Base-by-base conservation (phyloP, 176 grass and related monocot species). In the Aegilops longissima region DNA sequence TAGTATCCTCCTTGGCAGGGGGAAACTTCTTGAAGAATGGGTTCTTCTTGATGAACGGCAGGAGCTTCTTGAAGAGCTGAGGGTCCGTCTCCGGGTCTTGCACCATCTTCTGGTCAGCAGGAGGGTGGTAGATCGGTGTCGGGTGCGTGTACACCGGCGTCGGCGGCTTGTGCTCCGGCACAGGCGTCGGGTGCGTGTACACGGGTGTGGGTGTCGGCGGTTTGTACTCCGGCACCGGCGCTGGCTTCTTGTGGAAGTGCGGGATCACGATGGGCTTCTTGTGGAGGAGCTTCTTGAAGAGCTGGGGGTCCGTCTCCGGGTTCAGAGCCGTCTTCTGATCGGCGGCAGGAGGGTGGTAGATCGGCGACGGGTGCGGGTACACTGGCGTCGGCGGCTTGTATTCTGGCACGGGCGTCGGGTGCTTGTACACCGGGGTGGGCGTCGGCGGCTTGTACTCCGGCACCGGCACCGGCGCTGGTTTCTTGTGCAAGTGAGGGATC, bases 21-120 rank as follows among this genome's bases (percentile, higher is more conserved):
- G 17, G 39, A 16, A 58, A 21, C 77, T 80, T 80, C 38, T 66
- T 66, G 44, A 72, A 12, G 66, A 87, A 87, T 2, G 85, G 85
- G 3, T 81, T 81, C 61, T 82, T 87, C 70, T 87, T 87, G 70
- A 87, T 82, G 59, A 87, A 87, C 16, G 86, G 79, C 18, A 87
- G 70, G 10, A 82, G 79, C 31, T 82, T 87, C 86, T 87, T 82
- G 70, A 87, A 76, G 79, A 75, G 73, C 70, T 76, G 40, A 6
- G 86, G 59, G n/a, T 87, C 86, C 1, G 70, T 77, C 79, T 75
- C 40, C 0, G 69, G 21, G 69, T 81, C 75, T 61, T 82, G 70
- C 5, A 11, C 66, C 52, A 20, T 58, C 86, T 82, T 82, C 23
- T 88, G 17, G 16, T 88, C 86, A 2, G 86, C 86, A 2, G 80